Base-by-base conservation (phyloP, 2,329 filamentous ascomycete genomes). In the Alternaria gansuensis region DNA sequence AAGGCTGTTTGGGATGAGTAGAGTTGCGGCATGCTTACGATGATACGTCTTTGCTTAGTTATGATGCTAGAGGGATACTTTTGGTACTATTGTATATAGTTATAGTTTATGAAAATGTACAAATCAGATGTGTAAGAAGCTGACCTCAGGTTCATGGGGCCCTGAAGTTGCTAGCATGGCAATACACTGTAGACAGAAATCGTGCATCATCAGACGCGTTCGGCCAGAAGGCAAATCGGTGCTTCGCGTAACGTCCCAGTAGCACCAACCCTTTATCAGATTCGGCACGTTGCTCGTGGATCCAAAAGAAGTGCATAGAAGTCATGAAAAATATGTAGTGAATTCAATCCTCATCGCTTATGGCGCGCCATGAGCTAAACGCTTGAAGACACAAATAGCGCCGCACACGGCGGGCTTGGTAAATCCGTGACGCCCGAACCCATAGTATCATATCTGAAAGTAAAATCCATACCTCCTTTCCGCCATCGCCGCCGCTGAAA, bases 1-100 rank as follows among this genome's bases (percentile, higher is more conserved):
- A 85, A 85, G 60, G 88, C 91, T n/a, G 83, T 97, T 26, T 98
- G 95, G 95, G 89, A 95, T 59, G 91, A 82, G 66, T 87, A 64
- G 62, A 24, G 14, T 21, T 14, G 31, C 24, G 14, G 5, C 13
- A 34, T 21, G 24, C 21, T 13, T 26, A 13, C 36, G 44, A 11
- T 48, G 44, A 11, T 36, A 1, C 21, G 21, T 5, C 33, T 8
- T 24, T 34, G 28, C 13, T 5, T 9, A 0, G 7, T 9, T 51
- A n/a, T 21, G 24, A 2, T 31, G n/a, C 26, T 26, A 24, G 5
- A 9, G 4, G 17, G 4, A 41, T 9, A 4, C 31, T 5, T 23
- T 34, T 48, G 29, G n/a, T 28, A 24, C 39, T 24, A 14, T 24
- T 51, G 29, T 57, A 44, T 52, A 57, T 40, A 54, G 17, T 17